Base-by-base conservation (phyloP, 1,139 yeast genomes). In the Hanseniaspora gamundiae region DNA sequence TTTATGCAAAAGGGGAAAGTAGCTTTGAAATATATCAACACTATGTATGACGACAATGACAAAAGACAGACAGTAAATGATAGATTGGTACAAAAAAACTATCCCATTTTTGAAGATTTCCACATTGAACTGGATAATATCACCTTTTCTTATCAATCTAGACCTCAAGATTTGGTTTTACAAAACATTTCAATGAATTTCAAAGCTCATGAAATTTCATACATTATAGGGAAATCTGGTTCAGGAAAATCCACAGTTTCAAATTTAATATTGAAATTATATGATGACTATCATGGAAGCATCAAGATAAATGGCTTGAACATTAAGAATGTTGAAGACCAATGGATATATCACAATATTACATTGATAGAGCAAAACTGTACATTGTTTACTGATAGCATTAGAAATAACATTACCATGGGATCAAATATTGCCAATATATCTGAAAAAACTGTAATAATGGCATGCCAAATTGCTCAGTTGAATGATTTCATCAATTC, bases 191-290 rank as follows among this genome's bases (percentile, higher is more conserved):
- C 62, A 17, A 49, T 83, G 36, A 51, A 54, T 1, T 64, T 88
- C 28, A 61, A 66, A 5, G 60, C 73, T 0, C 71, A 74, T 1
- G 53, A 65, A 35, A 57, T 74, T 17, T 76, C 79, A 2, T 88
- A 75, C 53, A 60, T 91, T 1, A 73, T 91, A 41, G 98, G 98
- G 0, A 70, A 71, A 48, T 86, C 96, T 0, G 98, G 98, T 0
- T 78, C 91, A 0, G 98, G 98, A 0, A 91, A 91, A 58, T 86
- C 96, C 0, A 83, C 97, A 0, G 50, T 91, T 10, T 74, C 82
- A 0, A 73, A 73, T 40, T 59, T 91, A 3, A 54, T 91, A 2
- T 58, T 81, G 47, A 73, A 73, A 27, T 69, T 84, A 35, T 86
- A 87, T 51, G 49, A 59, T 0, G 65, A 70, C 1, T 51, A 58